Evolutionary conservation across 1,284 basidiomycete species (phyloP), one percentile per base, ranked within the genome.

Genomic region (Ceratobasidium sp.): DNA sequence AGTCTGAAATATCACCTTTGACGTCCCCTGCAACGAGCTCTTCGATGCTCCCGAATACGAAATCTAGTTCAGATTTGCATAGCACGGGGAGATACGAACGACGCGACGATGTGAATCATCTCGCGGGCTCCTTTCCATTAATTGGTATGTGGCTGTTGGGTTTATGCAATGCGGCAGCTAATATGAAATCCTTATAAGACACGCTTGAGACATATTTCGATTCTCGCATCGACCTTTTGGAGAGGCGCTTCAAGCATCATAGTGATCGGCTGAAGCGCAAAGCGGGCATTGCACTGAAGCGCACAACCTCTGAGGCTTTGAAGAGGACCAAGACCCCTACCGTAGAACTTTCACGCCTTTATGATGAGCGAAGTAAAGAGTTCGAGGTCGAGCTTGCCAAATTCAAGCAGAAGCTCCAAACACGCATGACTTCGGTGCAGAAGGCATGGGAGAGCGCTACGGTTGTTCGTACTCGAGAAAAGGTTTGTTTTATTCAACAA

Each of bases 181-280:
- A 26, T 32, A 44, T 38, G 38, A n/a, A n/a, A n/a, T n/a, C 26
- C 43, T 49, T 35, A 50, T 43, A 76, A 92, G 92, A 94, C 79
- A 94, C 92, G n/a, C 84, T 94, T 81, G 93, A 95, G 80, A 95
- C 93, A 0, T 95, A 90, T 79, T 94, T 93, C 78, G 94, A 97
- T 82, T 95, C 95, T 1, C 90, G 93, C 76, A 84, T 98, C 75
- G 96, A 98, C 81, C 87, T 98, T 1, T 84, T 96, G 44, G 94
- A 97, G 79, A 89, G 96, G 46, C 89, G 89, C 72, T 87, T 96
- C 41, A 91, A 94, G 81, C 94, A 92, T 73, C 94, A 95, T 77
- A 90, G 92, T 73, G 91, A 94, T 75, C 86, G 88, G 72, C 85
- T 97, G 74, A 94, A 92, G 82, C 83, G 87, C 79, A 89, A 88